Evolutionary conservation across 2,329 filamentous ascomycete genomes (phyloP).

Genomic region (Colletotrichum sp.): DNA sequence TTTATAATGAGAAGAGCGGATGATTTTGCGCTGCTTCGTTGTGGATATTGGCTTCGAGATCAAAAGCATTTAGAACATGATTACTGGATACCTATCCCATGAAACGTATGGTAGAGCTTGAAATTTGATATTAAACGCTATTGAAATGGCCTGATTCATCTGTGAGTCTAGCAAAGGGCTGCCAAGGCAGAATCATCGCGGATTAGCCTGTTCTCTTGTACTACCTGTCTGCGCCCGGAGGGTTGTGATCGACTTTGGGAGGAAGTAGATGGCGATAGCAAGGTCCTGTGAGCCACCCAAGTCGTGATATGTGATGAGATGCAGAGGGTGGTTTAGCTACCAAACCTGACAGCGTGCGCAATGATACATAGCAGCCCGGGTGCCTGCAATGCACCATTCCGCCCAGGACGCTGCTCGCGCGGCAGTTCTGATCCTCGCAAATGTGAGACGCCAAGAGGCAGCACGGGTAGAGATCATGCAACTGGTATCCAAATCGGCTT

Average conservation of each 20-base stretch:
- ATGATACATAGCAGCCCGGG: neutral
- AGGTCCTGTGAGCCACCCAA: neutral
- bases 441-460: neutral
- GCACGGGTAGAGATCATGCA: neutral
- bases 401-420: neutral
- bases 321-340: accelerated
- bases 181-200: neutral
- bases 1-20: neutral
- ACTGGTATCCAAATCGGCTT: neutral
- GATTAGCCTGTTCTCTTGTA: neutral
- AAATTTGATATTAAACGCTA: neutral
- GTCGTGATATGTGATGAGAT: neutral
- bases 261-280: neutral
- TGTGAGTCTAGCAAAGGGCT: neutral
- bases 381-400: neutral
- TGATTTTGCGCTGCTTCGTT: neutral
- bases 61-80: neutral
- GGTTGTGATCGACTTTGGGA: neutral
- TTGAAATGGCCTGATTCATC: neutral
- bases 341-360: accelerated
- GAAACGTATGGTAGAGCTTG: neutral
- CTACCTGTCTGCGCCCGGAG: neutral
- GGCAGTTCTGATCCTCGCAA: neutral
- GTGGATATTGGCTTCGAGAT: neutral
- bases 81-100: neutral